phyloP scores from a whole-genome alignment of 495 filamentous ascomycete genomes.

The Xylaria flabelliformis region DNA sequence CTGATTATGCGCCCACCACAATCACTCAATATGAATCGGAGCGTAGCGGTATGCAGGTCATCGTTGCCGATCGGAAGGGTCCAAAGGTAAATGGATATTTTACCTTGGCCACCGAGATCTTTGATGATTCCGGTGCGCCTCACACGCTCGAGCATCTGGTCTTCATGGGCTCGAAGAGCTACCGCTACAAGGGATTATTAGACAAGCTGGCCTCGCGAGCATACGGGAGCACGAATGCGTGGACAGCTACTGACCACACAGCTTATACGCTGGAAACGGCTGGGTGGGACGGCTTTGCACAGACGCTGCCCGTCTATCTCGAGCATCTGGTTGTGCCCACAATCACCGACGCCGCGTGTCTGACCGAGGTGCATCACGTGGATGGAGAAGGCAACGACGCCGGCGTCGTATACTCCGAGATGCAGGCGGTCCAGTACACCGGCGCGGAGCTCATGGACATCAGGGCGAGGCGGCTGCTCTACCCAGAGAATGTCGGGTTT shows the following conservation, averaged over 20 bases:
- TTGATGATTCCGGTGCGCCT: slow-evolving; percentile 93
- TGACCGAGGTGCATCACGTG: slow-evolving; percentile 96
- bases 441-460: slow-evolving; percentile 84
- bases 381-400: slow-evolving; percentile 94
- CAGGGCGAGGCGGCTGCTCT: slow-evolving; percentile 74
- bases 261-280: slow-evolving; percentile 94
- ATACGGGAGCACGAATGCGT: slow-evolving; percentile 94
- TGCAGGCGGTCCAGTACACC: slow-evolving; percentile 93
- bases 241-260: slow-evolving; percentile 95
- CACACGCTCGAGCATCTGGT: slow-evolving; percentile 96
- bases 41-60: slow-evolving; percentile 89
- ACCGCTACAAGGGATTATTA: slow-evolving; percentile 90
- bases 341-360: slow-evolving; percentile 88
- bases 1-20: slow-evolving; percentile 83
- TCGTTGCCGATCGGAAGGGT: slow-evolving; percentile 88
- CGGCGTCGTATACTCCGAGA: slow-evolving; percentile 97
- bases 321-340: slow-evolving; percentile 93
- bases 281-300: slow-evolving; percentile 94
- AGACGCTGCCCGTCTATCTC: slow-evolving; percentile 92
- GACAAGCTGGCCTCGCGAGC: slow-evolving; percentile 92
- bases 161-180: slow-evolving; percentile 97
- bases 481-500: slow-evolving; percentile 89
- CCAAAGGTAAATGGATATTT: slow-evolving; percentile 96
- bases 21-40: slow-evolving; percentile 84
- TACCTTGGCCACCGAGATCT: slow-evolving; percentile 93